phyloP scores from a whole-genome alignment of 306 rosid genomes.

The Calophaca sinica region DNA sequence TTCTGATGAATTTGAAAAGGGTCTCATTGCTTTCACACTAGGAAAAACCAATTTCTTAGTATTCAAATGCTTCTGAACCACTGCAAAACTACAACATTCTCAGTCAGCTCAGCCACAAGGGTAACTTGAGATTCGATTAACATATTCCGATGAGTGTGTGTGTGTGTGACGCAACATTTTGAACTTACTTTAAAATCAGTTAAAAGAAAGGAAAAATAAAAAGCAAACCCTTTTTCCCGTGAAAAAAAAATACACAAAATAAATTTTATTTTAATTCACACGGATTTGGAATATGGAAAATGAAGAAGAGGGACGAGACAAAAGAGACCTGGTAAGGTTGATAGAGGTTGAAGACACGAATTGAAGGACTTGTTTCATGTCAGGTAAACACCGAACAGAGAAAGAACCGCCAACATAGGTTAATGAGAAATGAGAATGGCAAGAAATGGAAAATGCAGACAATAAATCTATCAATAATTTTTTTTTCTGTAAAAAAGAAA shows the following conservation, averaged over 20 bases:
- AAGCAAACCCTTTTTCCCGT: conserved; percentile 19
- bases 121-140: conserved; percentile 5
- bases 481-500: too few relatives aligned
- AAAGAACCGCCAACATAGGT: conserved; percentile 34
- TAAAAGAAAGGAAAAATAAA: background rate
- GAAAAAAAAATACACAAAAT: background rate
- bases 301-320: background rate
- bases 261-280: too few relatives aligned
- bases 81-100: conserved; percentile 60
- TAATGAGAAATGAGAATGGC: background rate
- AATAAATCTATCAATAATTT: background rate
- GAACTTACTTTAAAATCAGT: background rate
- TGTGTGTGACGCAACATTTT: background rate
- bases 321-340: conserved; percentile 58
- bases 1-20: conserved; percentile 54
- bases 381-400: too few relatives aligned
- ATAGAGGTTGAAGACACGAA: conserved; percentile 49
- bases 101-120: conserved; percentile 39
- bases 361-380: conserved; percentile 63
- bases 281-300: conserved; percentile 11
- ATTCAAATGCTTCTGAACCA: conserved; percentile 55
- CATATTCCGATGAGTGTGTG: background rate
- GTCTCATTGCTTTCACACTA: conserved; percentile 49
- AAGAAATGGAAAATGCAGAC: background rate
- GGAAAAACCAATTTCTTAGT: conserved; percentile 50